Base-by-base conservation (phyloP, 2,329 filamentous ascomycete genomes). In the Dactylella cylindrospora region DNA sequence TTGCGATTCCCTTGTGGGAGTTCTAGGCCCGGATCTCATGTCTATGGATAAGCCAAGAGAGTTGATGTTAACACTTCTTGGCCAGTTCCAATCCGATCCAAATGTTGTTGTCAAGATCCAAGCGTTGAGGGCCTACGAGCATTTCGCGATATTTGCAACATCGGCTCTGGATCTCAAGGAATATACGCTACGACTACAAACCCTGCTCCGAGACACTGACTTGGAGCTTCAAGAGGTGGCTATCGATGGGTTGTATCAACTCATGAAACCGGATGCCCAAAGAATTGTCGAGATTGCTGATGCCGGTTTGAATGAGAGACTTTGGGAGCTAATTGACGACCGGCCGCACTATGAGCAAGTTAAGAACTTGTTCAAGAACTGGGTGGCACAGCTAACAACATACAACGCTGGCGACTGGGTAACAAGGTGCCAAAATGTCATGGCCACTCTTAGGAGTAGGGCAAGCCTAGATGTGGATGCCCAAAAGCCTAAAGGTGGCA, bases 1-100 rank as follows among this genome's bases (percentile, higher is more conserved):
- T 67, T 84, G 96, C 23, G 90, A 97, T 73, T 93, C 90, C n/a
- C 79, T 95, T 19, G 90, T 98, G 74, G 97, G 97, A 68, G 93
- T 98, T 7, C 79, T 98, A 8, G 93, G 93, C 0, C 93, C 93
- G 0, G 94, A 98, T 73, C 76, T 98, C 17, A 93, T 97, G 72
- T 93, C 97, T 69, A 83, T 93, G 66, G 83, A 83, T 2, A 96
- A 95, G 73, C 88, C 89, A n/a, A 79, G 93, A 66, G 90, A 96
- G 70, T 79, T 98, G 49, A 93, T 97, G 44, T 79, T 97, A 64
- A 93, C 85, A 0, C 78, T 98, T 6, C 84, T 97, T 2, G 80
- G 82, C 2, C 85, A 94, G 66, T 93, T 97, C 69, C 84, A 88
- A 65, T 78, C 85, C 40, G 88, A 94, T 68, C 79, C 85, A 3